Evolutionary conservation across 345 rosid genomes (phyloP), one percentile per base, ranked within the genome.

Genomic region (Anacardium occidentale): DNA sequence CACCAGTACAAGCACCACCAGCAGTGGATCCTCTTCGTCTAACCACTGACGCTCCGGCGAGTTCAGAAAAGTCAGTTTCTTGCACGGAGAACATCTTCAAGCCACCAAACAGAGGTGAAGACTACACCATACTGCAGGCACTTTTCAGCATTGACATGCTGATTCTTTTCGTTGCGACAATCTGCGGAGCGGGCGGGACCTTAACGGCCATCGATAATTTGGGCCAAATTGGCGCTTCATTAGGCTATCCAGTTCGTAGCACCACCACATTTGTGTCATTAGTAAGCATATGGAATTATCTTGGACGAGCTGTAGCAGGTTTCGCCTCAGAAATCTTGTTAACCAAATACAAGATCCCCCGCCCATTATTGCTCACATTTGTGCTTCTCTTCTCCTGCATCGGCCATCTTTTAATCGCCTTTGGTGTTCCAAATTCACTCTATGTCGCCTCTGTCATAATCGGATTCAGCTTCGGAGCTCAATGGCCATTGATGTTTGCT

Each of bases 381-480:
- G 66, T 80, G 61, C 81, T 80, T 56, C 77, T 83, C 8, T 56
- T 80, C 24, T 80, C 86, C 5, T 74, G 86, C 69, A 59, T 75
- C 17, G 86, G 86, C 40, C 83, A 83, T 54, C 80, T 80, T 34
- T 66, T 80, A 15, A 83, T 83, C 3, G 84, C 86, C 15, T 80
- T 80, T 17, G 82, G 74, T 21, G 75, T 80, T 47, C 77, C 86
- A 2, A 64, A 69, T 11, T 54, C 82, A 10, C 86, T 83, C 45
- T 83, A 83, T 69, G 20, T 73, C 34, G 52, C 84, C 22, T 83
- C 86, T 0, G 65, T 80, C 18, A 62, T 83, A 17, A 75, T 72
- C 40, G 84, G 86, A 32, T 83, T 83, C 78, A 80, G 84, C 71
- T 75, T 83, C 5, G 84, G 86, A n/a, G 86, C 84, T 3, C 84